These are phyloP conservation scores for Trametes gibbosa DNA, from an alignment of 768 basidiomycete genomes.

Conservation along the genomic window DNA sequence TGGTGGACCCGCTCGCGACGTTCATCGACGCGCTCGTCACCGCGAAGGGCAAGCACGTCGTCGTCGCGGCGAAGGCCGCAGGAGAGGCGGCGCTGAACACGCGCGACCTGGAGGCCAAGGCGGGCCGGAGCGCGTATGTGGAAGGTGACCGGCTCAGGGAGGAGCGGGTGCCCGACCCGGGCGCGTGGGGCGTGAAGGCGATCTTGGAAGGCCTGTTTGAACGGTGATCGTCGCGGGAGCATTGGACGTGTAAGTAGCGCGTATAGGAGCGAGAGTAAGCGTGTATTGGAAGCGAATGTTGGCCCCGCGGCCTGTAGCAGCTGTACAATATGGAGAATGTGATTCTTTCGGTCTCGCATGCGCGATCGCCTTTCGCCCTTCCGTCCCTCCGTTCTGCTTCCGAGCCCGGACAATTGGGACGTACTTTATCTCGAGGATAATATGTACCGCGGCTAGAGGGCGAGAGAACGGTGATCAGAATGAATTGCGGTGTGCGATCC, in stretches of 20 bases:
- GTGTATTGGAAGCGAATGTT: background rate
- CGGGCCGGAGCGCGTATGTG: conserved; percentile 87
- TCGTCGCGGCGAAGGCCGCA: conserved; percentile 57
- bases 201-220: conserved; percentile 56
- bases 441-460: no score
- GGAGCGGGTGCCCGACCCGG: conserved; percentile 76
- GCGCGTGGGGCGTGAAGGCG: conserved; percentile 86
- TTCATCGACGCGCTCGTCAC: conserved; percentile 55
- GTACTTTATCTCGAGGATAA: no score
- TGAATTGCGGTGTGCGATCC: no score
- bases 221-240: background rate
- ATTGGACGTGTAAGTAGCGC: background rate
- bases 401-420: no score
- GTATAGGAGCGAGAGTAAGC: background rate
- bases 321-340: no score
- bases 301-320: no score
- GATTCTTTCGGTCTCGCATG: no score
- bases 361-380: no score
- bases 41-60: conserved; percentile 36
- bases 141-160: conserved; percentile 61
- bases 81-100: conserved; percentile 70
- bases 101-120: conserved; percentile 75
- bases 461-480: no score
- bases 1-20: conserved; percentile 87
- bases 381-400: no score